Base-by-base conservation (phyloP, 176 grass and related monocot genomes). In the Melocanna baccifera region DNA sequence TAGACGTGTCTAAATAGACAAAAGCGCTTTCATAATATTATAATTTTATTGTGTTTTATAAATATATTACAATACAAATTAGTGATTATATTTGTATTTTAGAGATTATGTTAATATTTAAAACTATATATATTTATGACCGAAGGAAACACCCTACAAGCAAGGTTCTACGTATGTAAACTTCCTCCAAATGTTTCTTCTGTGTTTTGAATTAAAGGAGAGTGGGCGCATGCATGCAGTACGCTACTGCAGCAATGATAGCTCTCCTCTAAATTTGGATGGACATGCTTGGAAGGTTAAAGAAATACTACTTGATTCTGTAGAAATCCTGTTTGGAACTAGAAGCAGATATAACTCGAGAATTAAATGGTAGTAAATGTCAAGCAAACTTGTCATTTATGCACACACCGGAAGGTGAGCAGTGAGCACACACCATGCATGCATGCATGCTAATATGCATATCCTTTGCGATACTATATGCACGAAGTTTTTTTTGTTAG, bases 341-440 rank as follows among this genome's bases (percentile, higher is more conserved):
- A 34, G 28, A 26, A 34, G 43, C 58, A 48, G 41, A 47, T 62
- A 50, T 79, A 79, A 79, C 61, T 79, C 22, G 61, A 14, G 29
- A 79, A 79, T 50, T 79, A 28, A 79, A 66, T 66, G 61, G 42
- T 48, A 79, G 9, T 78, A 78, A 78, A 78, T 78, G 40, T 78
- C 39, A 46, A 20, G 57, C 15, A 18, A 45, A 25, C 37, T 61
- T 42, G 7, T 63, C 4, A 78, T 78, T 40, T 32, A 36, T 36
- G 34, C 34, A 32, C 40, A 46, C 39, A 46, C 23, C 9, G 30
- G 28, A 29, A 20, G 40, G 23, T 66, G 18, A 79, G 22, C 42
- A 36, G 25, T 48, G 59, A 78, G 25, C 16, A 64, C 23, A 43
- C 41, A 63, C 43, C 5, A 20, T 46, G 23, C n/a, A n/a, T n/a